phyloP scores from a whole-genome alignment of 1,284 basidiomycete genomes.

The Fomitopsis pinicola region DNA sequence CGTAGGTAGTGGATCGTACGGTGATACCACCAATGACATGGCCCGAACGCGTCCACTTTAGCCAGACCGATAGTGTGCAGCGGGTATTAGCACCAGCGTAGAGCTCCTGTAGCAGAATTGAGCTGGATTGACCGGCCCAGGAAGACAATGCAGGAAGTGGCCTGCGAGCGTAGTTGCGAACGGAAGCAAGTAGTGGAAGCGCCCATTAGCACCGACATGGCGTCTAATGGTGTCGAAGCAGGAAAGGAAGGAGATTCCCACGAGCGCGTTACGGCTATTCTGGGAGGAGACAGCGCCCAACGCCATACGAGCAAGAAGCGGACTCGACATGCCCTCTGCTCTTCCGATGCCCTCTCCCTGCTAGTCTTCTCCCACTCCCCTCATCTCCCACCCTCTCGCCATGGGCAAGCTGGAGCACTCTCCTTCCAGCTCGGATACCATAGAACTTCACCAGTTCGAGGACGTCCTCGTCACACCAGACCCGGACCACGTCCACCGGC shows the following conservation, averaged over 20 bases:
- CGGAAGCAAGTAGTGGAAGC: constrained; percentile 20
- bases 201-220: constrained; percentile 10
- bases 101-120: not conserved
- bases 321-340: no score
- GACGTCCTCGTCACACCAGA: constrained; percentile 27
- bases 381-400: not conserved
- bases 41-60: constrained; percentile 7
- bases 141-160: not conserved
- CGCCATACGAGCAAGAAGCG: no score
- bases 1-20: constrained; percentile 39
- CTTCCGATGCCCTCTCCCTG: no score
- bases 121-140: constrained; percentile 4
- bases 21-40: constrained; percentile 45
- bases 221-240: not conserved
- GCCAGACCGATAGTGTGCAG: constrained; percentile 7
- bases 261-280: constrained; percentile 4
- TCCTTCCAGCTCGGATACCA: constrained; percentile 22
- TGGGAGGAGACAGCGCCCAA: not conserved
- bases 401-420: constrained; percentile 2
- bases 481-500: constrained; percentile 10
- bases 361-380: no score
- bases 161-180: constrained; percentile 18
- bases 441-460: constrained; percentile 36
- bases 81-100: not conserved
- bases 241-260: constrained; percentile 9